Conservation (phyloP, 208 protist genomes). For the Giardia duodenalis region DNA sequence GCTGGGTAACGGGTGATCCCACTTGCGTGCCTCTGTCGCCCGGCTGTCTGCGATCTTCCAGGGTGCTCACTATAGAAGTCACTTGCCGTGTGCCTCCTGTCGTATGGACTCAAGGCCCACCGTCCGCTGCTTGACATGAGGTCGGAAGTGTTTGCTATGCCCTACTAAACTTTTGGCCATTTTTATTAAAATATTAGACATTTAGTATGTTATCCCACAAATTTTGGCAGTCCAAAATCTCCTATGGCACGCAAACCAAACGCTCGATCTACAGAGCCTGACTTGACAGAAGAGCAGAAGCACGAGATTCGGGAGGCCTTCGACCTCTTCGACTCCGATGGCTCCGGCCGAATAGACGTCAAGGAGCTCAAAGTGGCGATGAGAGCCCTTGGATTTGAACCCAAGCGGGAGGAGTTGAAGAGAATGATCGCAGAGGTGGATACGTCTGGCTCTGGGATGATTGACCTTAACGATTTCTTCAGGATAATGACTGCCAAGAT, state of each 20-base stretch:
- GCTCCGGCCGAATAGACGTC: conserved; percentile 58
- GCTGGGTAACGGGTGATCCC: too few relatives aligned
- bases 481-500: conserved; percentile 73
- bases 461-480: conserved; percentile 66
- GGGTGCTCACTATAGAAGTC: too few relatives aligned
- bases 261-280: background rate
- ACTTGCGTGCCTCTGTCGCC: too few relatives aligned
- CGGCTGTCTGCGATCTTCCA: too few relatives aligned
- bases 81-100: too few relatives aligned
- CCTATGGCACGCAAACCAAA: background rate
- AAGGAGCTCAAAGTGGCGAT: conserved; percentile 67
- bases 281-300: conserved; percentile 48
- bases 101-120: too few relatives aligned
- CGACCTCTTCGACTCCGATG: conserved; percentile 53
- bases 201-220: too few relatives aligned
- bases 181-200: too few relatives aligned
- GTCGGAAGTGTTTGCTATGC: too few relatives aligned
- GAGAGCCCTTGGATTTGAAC: conserved; percentile 68
- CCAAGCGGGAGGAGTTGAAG: conserved; percentile 68
- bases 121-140: too few relatives aligned
- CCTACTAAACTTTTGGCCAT: too few relatives aligned
- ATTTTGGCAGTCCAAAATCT: too few relatives aligned
- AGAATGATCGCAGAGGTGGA: conserved; percentile 50
- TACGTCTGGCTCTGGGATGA: conserved; percentile 56
- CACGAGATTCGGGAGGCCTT: conserved; percentile 53